Conservation (phyloP, 495 filamentous ascomycete genomes). For the Hypoxylon lenormandii region DNA sequence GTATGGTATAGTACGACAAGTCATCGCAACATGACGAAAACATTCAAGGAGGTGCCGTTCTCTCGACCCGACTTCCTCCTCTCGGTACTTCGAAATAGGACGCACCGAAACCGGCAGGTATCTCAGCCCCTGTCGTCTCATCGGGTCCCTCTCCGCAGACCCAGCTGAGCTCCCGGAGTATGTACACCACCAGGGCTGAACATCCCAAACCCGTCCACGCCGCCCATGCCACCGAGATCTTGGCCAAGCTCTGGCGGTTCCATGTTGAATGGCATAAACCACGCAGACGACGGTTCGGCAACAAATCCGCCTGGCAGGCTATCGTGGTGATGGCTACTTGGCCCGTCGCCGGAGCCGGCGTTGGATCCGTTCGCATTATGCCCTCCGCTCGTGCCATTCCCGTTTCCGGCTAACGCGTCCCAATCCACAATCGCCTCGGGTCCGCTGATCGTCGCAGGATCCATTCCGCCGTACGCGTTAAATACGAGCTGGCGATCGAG, state of each 20-base stretch:
- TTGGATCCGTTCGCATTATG: constrained; percentile 68
- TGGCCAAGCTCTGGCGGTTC: constrained; percentile 74
- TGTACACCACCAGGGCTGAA: constrained; percentile 53
- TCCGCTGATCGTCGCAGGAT: constrained; percentile 57
- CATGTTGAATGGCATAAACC: constrained; percentile 96
- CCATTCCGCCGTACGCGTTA: constrained; percentile 76
- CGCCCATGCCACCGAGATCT: constrained; percentile 59
- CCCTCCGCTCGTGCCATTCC: constrained; percentile 68
- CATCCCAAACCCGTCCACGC: constrained; percentile 57
- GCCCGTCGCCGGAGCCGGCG: constrained; percentile 58
- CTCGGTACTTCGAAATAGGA: not conserved
- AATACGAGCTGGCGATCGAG: constrained; percentile 83
- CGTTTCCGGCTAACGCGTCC: constrained; percentile 48
- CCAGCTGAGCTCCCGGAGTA: constrained; percentile 37
- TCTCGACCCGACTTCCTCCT: not conserved
- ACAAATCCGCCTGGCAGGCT: constrained; percentile 47
- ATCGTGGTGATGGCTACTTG: constrained; percentile 35
- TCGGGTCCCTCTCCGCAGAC: constrained; percentile 45
- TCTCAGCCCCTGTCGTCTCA: constrained; percentile 12
- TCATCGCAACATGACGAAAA: constrained; percentile 7
- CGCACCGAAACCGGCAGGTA: not conserved
- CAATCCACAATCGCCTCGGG: constrained; percentile 51
- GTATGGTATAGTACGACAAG: constrained; percentile 11
- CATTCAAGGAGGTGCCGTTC: not conserved
- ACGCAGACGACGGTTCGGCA: constrained; percentile 74